Percentiles rank a stretch among this genome's conserved stretches.
Conservation (phyloP, 768 basidiomycete species). For the Mycena haematopus region DNA sequence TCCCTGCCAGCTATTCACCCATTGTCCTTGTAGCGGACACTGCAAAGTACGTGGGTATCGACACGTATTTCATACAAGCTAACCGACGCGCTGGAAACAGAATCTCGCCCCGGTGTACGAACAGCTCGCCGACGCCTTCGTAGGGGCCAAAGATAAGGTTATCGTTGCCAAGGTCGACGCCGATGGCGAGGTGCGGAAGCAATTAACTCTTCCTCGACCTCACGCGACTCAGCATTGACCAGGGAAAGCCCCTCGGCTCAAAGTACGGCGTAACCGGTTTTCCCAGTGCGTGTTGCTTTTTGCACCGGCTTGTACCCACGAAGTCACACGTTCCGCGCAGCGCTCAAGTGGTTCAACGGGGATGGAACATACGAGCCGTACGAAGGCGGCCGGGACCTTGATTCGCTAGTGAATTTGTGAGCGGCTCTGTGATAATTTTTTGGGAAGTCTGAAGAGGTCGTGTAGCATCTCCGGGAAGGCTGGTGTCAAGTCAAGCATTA, state of each 20-base stretch:
- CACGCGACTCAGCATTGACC: too few relatives aligned
- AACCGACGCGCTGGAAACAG: conserved; percentile 43
- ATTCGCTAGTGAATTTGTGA: conserved; percentile 77
- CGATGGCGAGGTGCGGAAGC: conserved; percentile 62
- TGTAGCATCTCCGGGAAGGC: conserved; percentile 77
- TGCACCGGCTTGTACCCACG: conserved; percentile 10
- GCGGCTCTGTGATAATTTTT: conserved; percentile 33
- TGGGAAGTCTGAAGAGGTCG: background rate
- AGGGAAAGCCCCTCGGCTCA: conserved; percentile 74
- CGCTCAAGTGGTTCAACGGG: conserved; percentile 89
- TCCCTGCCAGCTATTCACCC: conserved; percentile 12
- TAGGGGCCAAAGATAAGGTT: conserved; percentile 80
- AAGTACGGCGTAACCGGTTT: conserved; percentile 84
- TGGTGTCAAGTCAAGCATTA: conserved; percentile 87
- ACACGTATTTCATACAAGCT: background rate
- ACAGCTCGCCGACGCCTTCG: conserved; percentile 87
- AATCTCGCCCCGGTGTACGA: conserved; percentile 90
- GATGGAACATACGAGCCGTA: conserved; percentile 73
- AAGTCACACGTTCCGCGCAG: conserved; percentile 46
- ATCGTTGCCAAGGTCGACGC: conserved; percentile 92
- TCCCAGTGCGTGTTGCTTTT: conserved; percentile 70
- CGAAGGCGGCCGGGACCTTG: conserved; percentile 81
- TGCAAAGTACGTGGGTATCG: conserved; percentile 67
- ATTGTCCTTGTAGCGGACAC: conserved; percentile 64
- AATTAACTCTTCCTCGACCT: too few relatives aligned